Base-by-base conservation (phyloP, 192 early-diverging fungal genomes). In the Linnemannia schmuckeri region DNA sequence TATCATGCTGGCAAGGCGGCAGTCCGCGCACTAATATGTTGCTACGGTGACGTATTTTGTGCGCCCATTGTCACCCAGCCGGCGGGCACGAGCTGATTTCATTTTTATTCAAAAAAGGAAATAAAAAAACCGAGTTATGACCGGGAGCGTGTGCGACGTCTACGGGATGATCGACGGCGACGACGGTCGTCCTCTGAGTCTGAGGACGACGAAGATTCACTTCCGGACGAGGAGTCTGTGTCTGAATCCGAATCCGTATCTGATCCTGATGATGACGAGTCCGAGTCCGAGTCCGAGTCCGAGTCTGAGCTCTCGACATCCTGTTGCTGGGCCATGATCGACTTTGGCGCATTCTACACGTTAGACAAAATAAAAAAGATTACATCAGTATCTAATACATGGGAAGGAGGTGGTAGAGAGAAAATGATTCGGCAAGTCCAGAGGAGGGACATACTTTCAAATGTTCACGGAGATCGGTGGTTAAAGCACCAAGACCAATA, bases 381-480 rank as follows among this genome's bases (percentile, higher is more conserved):
- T 35, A 22, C 37, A 52, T 70, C n/a, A 54, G 44, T 37, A 47
- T 47, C 33, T 44, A 22, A 24, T n/a, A 46, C 10, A 47, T 41
- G 44, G n/a, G 6, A 1, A 66, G 24, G 22, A 20, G 55, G 27
- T 24, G 2, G n/a, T n/a, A 85, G 30, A 41, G 17, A 68, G 33
- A 73, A 83, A 33, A 66, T 82, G 70, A 69, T n/a, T 10, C 0
- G 12, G 33, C 9, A 13, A 63, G 6, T 63, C n/a, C 4, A 30
- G 15, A 47, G 24, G 18, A 37, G 61, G 5, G 30, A 71, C 72
- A 57, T 90, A 84, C 93, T 82, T 94, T 94, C 37, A 97, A 92
- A 82, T 94, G 93, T 80, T 97, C 97, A 81, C 98, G 94, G 82
- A 99, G 91, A 27, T 98, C 97, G 40, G 97, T 97, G 1, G 98